phyloP scores from a whole-genome alignment of 352 stramenopile genomes.

The Blastocystis sp. region DNA sequence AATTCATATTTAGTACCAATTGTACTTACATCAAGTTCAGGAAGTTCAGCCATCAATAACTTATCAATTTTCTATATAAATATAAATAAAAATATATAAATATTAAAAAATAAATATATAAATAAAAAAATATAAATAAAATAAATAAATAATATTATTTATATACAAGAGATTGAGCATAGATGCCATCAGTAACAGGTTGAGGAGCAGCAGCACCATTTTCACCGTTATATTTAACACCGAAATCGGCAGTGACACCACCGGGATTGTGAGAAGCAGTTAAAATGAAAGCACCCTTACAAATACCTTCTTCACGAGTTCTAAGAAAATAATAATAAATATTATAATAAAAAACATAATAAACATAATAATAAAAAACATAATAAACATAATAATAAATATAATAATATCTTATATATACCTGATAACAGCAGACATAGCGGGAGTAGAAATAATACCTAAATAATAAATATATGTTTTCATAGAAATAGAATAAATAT shows the following conservation, averaged over 20 bases:
- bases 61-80: constrained; percentile 75
- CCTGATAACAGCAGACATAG: constrained; percentile 83
- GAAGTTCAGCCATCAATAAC: constrained; percentile 72
- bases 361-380: no score
- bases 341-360: background rate
- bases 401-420: constrained; percentile 42
- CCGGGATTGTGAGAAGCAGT: constrained; percentile 93
- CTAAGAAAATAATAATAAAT: constrained; percentile 39
- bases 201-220: constrained; percentile 87
- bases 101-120: no score
- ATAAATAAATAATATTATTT: background rate
- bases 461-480: background rate
- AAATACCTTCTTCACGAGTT: constrained; percentile 62
- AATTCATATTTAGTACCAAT: constrained; percentile 50
- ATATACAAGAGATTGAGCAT: constrained; percentile 44
- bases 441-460: constrained; percentile 77
- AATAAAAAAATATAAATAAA: background rate
- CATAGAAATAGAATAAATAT: background rate
- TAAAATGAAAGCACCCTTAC: constrained; percentile 82
- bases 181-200: constrained; percentile 87
- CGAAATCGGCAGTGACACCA: constrained; percentile 88
- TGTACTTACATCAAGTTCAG: constrained; percentile 53
- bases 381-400: no score
- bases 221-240: constrained; percentile 88
- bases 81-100: no score